Evolutionary conservation across 23 red algal genomes (phyloP).

Genomic region (Gracilariopsis chorda): DNA sequence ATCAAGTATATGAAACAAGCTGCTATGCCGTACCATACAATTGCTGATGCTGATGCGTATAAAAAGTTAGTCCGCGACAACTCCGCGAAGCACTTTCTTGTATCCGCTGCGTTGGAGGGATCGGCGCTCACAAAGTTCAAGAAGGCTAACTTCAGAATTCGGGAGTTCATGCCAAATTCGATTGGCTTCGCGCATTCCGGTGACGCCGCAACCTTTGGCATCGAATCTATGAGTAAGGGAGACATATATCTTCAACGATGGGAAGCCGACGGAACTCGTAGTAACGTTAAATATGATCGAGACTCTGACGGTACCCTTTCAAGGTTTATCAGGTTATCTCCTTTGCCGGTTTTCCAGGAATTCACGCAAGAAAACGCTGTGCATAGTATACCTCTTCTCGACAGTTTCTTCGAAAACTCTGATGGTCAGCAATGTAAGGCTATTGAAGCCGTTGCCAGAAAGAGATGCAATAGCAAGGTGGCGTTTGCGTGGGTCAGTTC

Average conservation of each 20-base stretch:
- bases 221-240: not conserved
- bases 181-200: not conserved
- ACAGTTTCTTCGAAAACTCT: constrained; percentile 23
- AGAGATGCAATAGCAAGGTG: not conserved
- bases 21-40: not conserved
- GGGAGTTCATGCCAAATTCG: not conserved
- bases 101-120: not conserved
- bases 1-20: constrained; percentile 29
- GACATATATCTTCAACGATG: not conserved
- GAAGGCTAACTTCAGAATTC: not conserved
- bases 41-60: not conserved
- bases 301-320: not conserved
- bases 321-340: not conserved
- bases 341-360: constrained; percentile 10
- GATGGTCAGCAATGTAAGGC: not conserved
- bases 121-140: not conserved
- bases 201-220: not conserved
- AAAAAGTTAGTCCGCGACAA: not conserved
- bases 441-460: not conserved
- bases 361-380: constrained; percentile 15
- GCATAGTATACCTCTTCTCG: not conserved
- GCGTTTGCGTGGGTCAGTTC: constrained; percentile 20
- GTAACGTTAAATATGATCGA: not conserved
- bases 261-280: not conserved
- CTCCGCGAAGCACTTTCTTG: not conserved